These are phyloP conservation scores for Eimeria mitis DNA, from an alignment of 169 alveolate genomes.

Conservation along the genomic window DNA sequence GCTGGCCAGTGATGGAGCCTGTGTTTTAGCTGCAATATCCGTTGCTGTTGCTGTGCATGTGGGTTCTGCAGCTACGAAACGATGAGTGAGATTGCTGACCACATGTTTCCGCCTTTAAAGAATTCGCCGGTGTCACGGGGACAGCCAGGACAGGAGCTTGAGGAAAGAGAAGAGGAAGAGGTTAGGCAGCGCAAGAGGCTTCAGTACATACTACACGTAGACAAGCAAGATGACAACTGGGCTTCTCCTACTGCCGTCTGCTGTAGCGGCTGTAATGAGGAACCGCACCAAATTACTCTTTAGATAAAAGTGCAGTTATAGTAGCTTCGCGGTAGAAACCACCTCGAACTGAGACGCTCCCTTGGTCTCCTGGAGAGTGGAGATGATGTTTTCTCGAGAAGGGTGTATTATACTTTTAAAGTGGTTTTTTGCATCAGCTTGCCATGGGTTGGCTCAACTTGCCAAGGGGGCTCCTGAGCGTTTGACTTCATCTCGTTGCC, in stretches of 20 bases:
- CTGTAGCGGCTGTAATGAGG: constrained; percentile 69
- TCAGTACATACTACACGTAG: constrained; percentile 46
- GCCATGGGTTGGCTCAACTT: constrained; percentile 51
- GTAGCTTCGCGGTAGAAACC: constrained; percentile 14
- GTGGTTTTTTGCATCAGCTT: neutral
- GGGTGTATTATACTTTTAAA: neutral
- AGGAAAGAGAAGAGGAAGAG: constrained; percentile 73
- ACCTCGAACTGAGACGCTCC: constrained; percentile 8
- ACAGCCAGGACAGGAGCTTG: constrained; percentile 35
- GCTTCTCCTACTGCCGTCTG: constrained; percentile 53
- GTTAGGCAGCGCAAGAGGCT: constrained; percentile 73
- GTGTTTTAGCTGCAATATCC: neutral
- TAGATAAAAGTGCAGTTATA: neutral
- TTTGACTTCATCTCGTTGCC: constrained; percentile 41
- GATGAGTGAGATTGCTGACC: constrained; percentile 79
- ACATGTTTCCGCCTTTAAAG: constrained; percentile 82
- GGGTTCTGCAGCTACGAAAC: constrained; percentile 75
- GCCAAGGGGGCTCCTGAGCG: constrained; percentile 41
- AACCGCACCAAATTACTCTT: constrained; percentile 58
- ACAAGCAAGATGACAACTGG: constrained; percentile 65
- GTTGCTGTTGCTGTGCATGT: neutral
- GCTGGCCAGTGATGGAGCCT: neutral
- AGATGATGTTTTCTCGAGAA: neutral
- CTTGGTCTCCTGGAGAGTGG: neutral
- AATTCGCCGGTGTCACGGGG: constrained; percentile 49